These are phyloP conservation scores for Guyanaporus albipodus DNA, from an alignment of 768 basidiomycete species.

Conservation along the genomic window DNA sequence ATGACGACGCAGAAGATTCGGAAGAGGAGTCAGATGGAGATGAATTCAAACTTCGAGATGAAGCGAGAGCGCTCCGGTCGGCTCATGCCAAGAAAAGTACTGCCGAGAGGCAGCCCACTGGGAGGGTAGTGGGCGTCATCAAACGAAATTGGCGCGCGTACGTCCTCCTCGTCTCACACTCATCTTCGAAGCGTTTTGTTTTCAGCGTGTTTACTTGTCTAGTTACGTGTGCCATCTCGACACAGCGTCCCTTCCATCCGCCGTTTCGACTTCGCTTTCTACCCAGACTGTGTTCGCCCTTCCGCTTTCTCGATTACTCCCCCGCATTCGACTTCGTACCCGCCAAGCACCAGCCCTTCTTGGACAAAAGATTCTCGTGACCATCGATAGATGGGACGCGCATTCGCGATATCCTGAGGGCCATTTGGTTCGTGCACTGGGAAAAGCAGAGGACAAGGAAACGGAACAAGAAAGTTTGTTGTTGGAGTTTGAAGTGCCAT, in stretches of 20 bases:
- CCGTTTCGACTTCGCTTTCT: conserved; percentile 71
- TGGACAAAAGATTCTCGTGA: conserved; percentile 93
- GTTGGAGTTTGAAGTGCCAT: conserved; percentile 93
- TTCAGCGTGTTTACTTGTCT: background rate
- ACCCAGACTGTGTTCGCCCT: conserved; percentile 93
- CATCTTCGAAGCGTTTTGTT: background rate
- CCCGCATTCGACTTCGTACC: conserved; percentile 90
- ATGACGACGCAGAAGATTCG: conserved; percentile 83
- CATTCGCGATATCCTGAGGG: conserved; percentile 93
- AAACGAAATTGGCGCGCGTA: conserved; percentile 96
- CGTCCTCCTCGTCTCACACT: conserved; percentile 28
- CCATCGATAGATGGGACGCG: conserved; percentile 88
- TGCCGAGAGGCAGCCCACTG: conserved; percentile 84
- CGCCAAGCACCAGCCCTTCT: conserved; percentile 88
- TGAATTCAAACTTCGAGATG: conserved; percentile 37
- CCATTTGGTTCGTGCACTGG: conserved; percentile 91
- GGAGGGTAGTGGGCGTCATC: conserved; percentile 84
- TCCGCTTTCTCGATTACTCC: conserved; percentile 86
- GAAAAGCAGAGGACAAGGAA: conserved; percentile 89
- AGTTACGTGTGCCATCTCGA: conserved; percentile 97
- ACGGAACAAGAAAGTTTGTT: conserved; percentile 93
- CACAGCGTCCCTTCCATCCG: conserved; percentile 77
- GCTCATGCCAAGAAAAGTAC: conserved; percentile 22
- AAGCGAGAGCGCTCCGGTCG: conserved; percentile 37
- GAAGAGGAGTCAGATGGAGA: conserved; percentile 52